Base-by-base conservation (phyloP, 2,329 filamentous ascomycete genomes). In the Rugonectria rugulosa region DNA sequence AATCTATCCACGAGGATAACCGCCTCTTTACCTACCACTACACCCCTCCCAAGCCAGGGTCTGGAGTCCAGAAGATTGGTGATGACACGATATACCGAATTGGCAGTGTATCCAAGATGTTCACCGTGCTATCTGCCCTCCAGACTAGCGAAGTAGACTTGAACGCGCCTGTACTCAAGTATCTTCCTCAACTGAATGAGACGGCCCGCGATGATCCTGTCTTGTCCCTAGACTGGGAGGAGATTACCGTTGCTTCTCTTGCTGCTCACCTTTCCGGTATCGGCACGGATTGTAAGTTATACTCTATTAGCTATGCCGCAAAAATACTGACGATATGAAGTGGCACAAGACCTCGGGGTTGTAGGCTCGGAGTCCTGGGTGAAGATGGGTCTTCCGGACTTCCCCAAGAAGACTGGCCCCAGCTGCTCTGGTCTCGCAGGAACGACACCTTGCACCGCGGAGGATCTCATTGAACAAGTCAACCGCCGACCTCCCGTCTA, bases 251-350 rank as follows among this genome's bases (percentile, higher is more conserved):
- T 5, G 72, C 72, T 5, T 72, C 77, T 17, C 65, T 83, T 8
- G 76, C 78, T 2, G 74, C 71, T 3, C 80, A 82, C 36, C 69
- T 81, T 10, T 73, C 74, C 14, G 81, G 80, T 0, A 65, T 81
- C 20, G 70, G 65, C 1, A 70, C 68, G 9, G 75, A 75, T 36
- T 64, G 70, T 78, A 64, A 66, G 70, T 52, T 1, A 2, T 4
- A 5, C 14, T 11, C 6, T 17, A 7, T 14, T 11, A n/a, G 5
- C 1, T 10, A 9, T 9, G 5, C 8, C 1, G 11, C 11, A 11
- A 7, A 5, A 9, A 3, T 50, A 31, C 42, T 65, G 14, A 65
- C 49, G 2, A 1, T 2, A 5, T n/a, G 10, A 3, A 75, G 74
- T 73, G 62, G 67, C 70, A 0, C 64, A 68, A 2, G 75, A 76